phyloP scores from a whole-genome alignment of 2,329 filamentous ascomycete species.

The Fusarium fujikuroi region DNA sequence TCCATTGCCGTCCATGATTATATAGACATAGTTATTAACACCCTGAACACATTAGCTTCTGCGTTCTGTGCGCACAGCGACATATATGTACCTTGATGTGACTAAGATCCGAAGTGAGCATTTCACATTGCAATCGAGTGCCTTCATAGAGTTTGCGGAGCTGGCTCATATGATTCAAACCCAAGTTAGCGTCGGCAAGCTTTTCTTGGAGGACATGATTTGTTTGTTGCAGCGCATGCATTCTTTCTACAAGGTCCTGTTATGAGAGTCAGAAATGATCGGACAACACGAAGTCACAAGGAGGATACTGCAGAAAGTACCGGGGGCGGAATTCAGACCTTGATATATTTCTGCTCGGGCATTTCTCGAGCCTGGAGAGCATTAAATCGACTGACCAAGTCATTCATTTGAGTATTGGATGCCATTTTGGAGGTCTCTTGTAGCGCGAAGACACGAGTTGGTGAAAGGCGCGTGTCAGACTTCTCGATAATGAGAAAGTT shows the following conservation, averaged over 20 bases:
- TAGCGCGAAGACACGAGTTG: not conserved
- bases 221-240: not conserved
- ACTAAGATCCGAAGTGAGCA: slow-evolving; percentile 44
- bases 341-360: not conserved
- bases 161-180: slow-evolving; percentile 1
- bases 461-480: slow-evolving; percentile 27
- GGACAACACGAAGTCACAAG: not conserved
- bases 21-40: slow-evolving; percentile 67
- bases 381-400: not conserved
- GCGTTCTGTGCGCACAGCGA: slow-evolving; percentile 9
- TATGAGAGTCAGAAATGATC: not conserved
- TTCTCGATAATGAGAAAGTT: slow-evolving; percentile 5
- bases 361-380: not conserved
- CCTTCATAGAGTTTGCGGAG: not conserved
- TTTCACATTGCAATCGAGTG: not conserved
- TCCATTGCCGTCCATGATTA: slow-evolving; percentile 72
- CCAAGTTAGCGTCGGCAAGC: not conserved
- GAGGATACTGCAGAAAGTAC: not conserved
- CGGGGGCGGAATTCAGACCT: not conserved
- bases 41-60: slow-evolving; percentile 52
- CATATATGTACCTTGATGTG: slow-evolving; percentile 2
- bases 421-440: not conserved
- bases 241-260: not conserved
- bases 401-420: not conserved
- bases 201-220: not conserved